Evolutionary conservation across 1,139 yeast genomes (phyloP).

Genomic region (Taiozyma sp.): DNA sequence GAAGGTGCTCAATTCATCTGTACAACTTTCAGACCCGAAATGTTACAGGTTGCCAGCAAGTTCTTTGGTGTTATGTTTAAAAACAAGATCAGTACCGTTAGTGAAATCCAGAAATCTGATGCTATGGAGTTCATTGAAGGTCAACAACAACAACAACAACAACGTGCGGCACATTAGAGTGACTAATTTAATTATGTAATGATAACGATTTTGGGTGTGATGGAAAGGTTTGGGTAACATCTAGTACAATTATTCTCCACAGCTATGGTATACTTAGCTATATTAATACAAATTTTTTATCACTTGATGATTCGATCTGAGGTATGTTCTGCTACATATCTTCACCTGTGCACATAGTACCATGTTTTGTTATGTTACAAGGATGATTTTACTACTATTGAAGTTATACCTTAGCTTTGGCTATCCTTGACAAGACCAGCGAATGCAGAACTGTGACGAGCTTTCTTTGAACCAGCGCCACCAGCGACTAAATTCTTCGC

Average conservation of each 20-base stretch:
- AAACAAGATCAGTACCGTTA: slow-evolving; percentile 77
- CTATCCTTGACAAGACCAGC: slow-evolving; percentile 47
- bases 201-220: neutral
- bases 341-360: neutral
- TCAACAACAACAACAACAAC: slow-evolving; percentile 27
- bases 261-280: neutral
- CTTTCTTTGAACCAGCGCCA: slow-evolving; percentile 15
- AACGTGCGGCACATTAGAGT: neutral
- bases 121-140: slow-evolving; percentile 84
- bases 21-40: slow-evolving; percentile 92
- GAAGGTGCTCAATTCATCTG: slow-evolving; percentile 82
- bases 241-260: neutral
- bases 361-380: neutral
- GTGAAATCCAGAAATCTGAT: slow-evolving; percentile 63
- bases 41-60: slow-evolving; percentile 81
- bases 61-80: slow-evolving; percentile 85
- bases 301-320: too few species aligned
- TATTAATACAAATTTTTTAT: neutral
- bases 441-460: slow-evolving; percentile 44
- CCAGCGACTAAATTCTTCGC: slow-evolving; percentile 34
- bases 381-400: neutral
- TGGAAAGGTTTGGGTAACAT: neutral
- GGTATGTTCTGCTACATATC: too few species aligned
- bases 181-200: neutral
- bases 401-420: slow-evolving; percentile 1